phyloP scores from a whole-genome alignment of 1,284 basidiomycete species.

The Puccinia hordei region DNA sequence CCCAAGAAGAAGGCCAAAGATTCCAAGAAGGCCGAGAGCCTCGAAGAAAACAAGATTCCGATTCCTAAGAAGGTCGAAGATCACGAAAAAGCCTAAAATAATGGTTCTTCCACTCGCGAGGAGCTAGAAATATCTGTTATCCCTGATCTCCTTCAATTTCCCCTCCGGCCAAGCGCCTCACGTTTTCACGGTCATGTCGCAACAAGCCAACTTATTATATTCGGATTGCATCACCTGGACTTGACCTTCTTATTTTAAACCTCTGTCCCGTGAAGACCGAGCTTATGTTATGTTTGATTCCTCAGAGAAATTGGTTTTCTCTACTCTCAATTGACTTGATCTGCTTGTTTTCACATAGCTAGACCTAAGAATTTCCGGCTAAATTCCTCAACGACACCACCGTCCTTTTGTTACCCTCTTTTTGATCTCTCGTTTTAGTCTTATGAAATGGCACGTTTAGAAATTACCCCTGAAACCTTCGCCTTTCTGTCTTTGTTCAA shows the following conservation, averaged over 20 bases:
- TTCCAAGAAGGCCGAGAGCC: too few relatives aligned
- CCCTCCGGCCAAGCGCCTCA: too few relatives aligned
- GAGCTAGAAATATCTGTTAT: too few relatives aligned
- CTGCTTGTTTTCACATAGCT: neutral
- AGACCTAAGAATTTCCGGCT: neutral
- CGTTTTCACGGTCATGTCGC: neutral
- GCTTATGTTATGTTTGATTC: neutral
- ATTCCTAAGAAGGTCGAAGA: neutral
- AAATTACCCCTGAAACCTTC: neutral
- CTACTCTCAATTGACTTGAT: neutral
- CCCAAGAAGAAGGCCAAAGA: too few relatives aligned
- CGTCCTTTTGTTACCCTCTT: conserved; percentile 3
- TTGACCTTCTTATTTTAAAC: neutral
- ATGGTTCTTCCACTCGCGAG: too few relatives aligned
- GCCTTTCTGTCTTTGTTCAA: neutral
- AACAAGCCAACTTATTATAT: neutral
- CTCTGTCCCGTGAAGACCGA: neutral
- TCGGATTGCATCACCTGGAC: neutral
- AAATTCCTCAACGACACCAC: neutral
- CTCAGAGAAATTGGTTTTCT: conserved; percentile 9
- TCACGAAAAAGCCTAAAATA: neutral
- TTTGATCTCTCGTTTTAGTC: neutral
- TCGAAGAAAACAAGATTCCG: too few relatives aligned
- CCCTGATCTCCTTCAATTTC: neutral
- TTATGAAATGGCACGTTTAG: neutral